phyloP scores from a whole-genome alignment of 202 grass and related monocot genomes.

The Miscanthus sacchariflorus region DNA sequence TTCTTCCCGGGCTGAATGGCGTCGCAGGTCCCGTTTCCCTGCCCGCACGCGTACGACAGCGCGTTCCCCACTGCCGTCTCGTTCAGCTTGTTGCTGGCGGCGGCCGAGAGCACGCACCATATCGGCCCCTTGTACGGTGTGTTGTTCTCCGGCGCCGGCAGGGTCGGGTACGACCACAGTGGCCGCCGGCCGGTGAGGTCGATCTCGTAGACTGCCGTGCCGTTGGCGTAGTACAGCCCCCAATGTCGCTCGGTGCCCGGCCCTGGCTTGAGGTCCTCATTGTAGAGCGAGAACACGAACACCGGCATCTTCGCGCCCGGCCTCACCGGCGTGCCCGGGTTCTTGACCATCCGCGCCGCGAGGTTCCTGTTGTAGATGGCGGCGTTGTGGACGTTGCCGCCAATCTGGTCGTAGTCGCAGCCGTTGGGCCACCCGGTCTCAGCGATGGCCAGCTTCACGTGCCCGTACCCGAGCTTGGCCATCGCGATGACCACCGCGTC shows the following conservation, averaged over 20 bases:
- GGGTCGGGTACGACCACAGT: constrained; percentile 48
- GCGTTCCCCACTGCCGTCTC: constrained; percentile 55
- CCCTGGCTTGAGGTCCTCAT: constrained; percentile 82
- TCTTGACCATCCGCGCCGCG: constrained; percentile 52
- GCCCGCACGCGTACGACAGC: constrained; percentile 74
- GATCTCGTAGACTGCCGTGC: constrained; percentile 54
- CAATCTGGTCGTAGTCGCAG: constrained; percentile 70
- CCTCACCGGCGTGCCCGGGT: constrained; percentile 61
- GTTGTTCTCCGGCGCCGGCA: constrained; percentile 60
- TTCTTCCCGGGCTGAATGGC: constrained; percentile 60
- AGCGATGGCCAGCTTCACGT: constrained; percentile 73
- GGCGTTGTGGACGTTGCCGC: constrained; percentile 65
- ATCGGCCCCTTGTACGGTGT: constrained; percentile 60
- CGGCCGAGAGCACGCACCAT: constrained; percentile 68
- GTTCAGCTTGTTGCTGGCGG: constrained; percentile 53
- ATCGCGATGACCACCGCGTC: constrained; percentile 71
- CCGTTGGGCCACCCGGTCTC: constrained; percentile 91
- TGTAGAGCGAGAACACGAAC: constrained; percentile 91
- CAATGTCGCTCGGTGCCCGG: constrained; percentile 78
- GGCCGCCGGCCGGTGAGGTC: constrained; percentile 68
- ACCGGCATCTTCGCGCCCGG: constrained; percentile 65
- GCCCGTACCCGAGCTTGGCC: constrained; percentile 64
- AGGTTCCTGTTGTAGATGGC: constrained; percentile 79
- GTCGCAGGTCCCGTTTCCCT: constrained; percentile 70
- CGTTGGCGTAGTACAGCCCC: constrained; percentile 77